These are phyloP conservation scores for Sporodiniella umbellata DNA, from an alignment of 371 early-diverging fungal genomes.

Conservation along the genomic window DNA sequence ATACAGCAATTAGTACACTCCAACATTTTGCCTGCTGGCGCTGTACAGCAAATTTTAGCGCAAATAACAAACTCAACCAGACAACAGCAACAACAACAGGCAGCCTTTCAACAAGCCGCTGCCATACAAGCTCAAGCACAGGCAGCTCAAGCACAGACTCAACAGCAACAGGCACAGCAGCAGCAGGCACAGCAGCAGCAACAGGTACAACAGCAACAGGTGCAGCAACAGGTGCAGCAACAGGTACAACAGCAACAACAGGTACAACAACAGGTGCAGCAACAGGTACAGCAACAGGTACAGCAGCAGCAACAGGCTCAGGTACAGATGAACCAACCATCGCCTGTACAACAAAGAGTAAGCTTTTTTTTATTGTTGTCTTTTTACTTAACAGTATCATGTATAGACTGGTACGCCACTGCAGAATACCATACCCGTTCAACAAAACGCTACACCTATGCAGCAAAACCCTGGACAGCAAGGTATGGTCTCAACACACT, in stretches of 20 bases:
- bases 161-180: constrained; percentile 8
- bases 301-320: no score
- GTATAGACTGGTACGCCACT: constrained; percentile 4
- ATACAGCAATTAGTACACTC: constrained; percentile 31
- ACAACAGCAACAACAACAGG: constrained; percentile 21
- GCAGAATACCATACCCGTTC: neutral
- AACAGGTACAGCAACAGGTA: constrained; percentile 15
- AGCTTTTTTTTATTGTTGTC: neutral
- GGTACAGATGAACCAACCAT: constrained; percentile 12
- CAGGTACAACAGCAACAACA: constrained; percentile 14
- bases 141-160: neutral
- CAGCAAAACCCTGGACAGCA: constrained; percentile 1
- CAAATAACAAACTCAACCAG: constrained; percentile 25
- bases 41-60: constrained; percentile 30
- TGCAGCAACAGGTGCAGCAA: constrained; percentile 16
- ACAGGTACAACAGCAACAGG: neutral
- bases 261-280: constrained; percentile 3
- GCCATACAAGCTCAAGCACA: constrained; percentile 8
- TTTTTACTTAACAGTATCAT: no score
- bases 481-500: neutral
- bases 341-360: constrained; percentile 16
- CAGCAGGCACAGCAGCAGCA: constrained; percentile 12
- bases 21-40: constrained; percentile 23
- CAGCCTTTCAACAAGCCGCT: constrained; percentile 12
- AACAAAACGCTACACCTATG: constrained; percentile 3